These are phyloP conservation scores for Suhomyces terraborum DNA, from an alignment of 1,139 yeast species.

Conservation along the genomic window DNA sequence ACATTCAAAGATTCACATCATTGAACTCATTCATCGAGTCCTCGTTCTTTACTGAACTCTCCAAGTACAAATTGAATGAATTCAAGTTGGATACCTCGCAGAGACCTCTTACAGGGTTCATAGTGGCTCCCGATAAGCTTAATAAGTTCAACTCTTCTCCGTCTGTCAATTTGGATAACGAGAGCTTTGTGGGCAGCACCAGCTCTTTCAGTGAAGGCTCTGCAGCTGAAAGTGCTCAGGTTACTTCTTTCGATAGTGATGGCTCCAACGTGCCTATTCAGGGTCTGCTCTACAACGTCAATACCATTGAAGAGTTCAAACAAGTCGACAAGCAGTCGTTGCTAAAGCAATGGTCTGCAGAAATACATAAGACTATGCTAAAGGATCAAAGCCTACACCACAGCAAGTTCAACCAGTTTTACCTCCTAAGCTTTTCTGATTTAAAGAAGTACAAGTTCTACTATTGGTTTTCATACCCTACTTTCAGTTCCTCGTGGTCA, in stretches of 20 bases:
- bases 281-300: constrained; percentile 57
- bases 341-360: constrained; percentile 47
- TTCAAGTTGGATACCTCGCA: constrained; percentile 60
- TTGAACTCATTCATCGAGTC: constrained; percentile 79
- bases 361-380: constrained; percentile 22
- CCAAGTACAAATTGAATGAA: constrained; percentile 66
- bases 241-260: too few relatives aligned
- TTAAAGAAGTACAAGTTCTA: constrained; percentile 83
- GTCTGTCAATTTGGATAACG: constrained; percentile 38
- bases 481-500: constrained; percentile 51
- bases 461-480: constrained; percentile 89
- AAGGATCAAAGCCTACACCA: constrained; percentile 15
- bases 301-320: constrained; percentile 86
- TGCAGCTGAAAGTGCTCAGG: too few relatives aligned
- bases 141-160: constrained; percentile 48
- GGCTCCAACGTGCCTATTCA: constrained; percentile 15
- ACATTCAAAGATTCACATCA: constrained; percentile 44
- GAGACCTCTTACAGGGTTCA: constrained; percentile 41
- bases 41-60: constrained; percentile 75
- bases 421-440: constrained; percentile 76
- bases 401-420: constrained; percentile 42
- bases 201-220: too few relatives aligned
- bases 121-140: constrained; percentile 32
- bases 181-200: constrained; percentile 44
- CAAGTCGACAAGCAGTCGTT: constrained; percentile 59